Evolutionary conservation across 257 asterid species (phyloP).

Genomic region (Solanum paucissectum): DNA sequence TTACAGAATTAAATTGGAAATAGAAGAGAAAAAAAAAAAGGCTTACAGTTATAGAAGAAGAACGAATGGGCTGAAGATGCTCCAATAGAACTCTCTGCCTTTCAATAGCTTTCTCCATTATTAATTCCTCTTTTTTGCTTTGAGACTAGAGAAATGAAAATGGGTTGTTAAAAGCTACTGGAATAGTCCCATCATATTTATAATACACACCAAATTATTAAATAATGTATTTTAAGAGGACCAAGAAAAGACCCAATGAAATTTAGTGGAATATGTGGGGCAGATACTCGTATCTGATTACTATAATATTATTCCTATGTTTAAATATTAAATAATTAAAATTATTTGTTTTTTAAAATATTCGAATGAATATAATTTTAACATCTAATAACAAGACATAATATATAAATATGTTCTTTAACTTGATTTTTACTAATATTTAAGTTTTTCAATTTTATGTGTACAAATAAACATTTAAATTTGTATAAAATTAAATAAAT

Average conservation of each 20-base stretch:
- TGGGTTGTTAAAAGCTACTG: not conserved
- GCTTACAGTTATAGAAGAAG: conserved; percentile 52
- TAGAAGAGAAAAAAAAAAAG: not conserved
- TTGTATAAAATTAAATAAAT: no score
- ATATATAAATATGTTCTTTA: no score
- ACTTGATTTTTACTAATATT: no score
- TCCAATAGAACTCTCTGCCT: conserved; percentile 57
- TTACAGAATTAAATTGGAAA: not conserved
- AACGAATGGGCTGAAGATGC: conserved; percentile 43
- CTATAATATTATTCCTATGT: not conserved
- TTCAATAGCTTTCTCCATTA: conserved; percentile 62
- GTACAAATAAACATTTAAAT: rapidly evolving
- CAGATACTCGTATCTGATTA: not conserved
- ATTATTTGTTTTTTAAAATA: not conserved
- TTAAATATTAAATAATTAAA: not conserved
- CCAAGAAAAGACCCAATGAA: not conserved
- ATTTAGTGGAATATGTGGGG: not conserved
- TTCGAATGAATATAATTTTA: not conserved
- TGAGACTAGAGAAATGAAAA: not conserved
- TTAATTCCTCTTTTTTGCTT: not conserved
- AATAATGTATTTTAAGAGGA: not conserved
- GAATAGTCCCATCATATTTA: not conserved
- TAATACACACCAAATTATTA: not conserved
- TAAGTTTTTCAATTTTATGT: no score
- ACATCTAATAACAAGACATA: not conserved